A percentile compares a stretch with the other conserved stretches of the same genome.
phyloP scores from a whole-genome alignment of 352 stramenopile species.

The Globisporangium heterothallicum region DNA sequence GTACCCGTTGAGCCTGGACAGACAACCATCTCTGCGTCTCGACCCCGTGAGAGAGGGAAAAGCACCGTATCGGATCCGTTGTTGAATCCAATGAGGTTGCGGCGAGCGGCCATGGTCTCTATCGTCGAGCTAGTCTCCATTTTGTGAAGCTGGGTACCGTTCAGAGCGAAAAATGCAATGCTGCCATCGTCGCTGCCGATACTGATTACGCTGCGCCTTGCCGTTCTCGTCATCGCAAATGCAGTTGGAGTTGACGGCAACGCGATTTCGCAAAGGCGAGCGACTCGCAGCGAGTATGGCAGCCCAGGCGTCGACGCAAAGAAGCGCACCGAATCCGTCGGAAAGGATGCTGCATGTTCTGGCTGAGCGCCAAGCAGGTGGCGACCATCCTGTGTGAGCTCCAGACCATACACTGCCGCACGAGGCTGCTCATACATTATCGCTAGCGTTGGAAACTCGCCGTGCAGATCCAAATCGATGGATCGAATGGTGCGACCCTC shows the following conservation, averaged over 20 bases:
- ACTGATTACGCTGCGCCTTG: constrained; percentile 17
- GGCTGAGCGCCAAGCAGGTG: constrained; percentile 9
- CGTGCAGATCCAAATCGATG: constrained; percentile 18
- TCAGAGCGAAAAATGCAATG: constrained; percentile 30
- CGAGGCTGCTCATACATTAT: constrained; percentile 11
- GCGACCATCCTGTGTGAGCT: constrained; percentile 10
- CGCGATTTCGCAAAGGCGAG: not conserved
- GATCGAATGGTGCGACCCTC: constrained; percentile 2
- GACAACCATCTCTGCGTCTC: constrained; percentile 21
- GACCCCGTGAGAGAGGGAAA: constrained; percentile 22
- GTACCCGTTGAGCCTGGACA: constrained; percentile 33
- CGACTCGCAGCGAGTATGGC: not conserved
- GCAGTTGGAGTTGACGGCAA: constrained; percentile 14
- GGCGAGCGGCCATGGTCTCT: constrained; percentile 21
- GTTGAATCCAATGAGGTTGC: constrained; percentile 39
- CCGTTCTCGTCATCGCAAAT: constrained; percentile 11
- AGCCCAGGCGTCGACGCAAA: not conserved
- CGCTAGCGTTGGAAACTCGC: constrained; percentile 14
- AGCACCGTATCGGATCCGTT: constrained; percentile 26
- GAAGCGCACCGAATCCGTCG: not conserved
- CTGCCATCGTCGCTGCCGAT: constrained; percentile 12
- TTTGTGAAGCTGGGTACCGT: constrained; percentile 41
- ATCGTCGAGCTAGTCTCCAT: constrained; percentile 20
- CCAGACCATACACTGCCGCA: constrained; percentile 18
- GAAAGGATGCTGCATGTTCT: constrained; percentile 2